Evolutionary conservation across 2,329 filamentous ascomycete species (phyloP), one percentile per base, ranked within the genome.

Genomic region (Tolypocladium guangdongense): DNA sequence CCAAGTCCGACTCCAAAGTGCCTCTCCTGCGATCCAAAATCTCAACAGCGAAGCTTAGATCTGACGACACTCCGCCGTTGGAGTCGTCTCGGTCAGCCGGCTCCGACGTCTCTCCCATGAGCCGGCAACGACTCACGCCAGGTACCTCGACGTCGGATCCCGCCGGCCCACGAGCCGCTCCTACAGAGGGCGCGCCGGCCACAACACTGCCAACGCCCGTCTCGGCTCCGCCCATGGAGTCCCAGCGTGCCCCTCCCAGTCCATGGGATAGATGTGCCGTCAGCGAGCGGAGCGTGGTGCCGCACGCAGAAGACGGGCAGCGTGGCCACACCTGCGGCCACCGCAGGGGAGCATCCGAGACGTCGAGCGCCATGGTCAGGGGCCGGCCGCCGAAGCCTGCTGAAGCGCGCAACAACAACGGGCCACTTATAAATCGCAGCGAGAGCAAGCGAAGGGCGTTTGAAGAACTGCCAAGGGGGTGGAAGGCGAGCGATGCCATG

Each of bases 381-480:
- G 82, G 81, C 6, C 74, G 82, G n/a, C 78, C 81, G 0, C 75
- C 77, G 54, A 83, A 80, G 66, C 71, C 78, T 52, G 63, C 63
- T 14, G 77, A 80, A 27, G 64, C 65, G 18, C 67, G 66, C n/a
- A 60, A 62, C 52, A 71, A 71, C 55, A 70, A 69, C 33, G 66
- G 66, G 8, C 62, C 62, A 1, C 62, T 66, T 20, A 61, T 68
- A 10, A 73, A 73, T 58, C 66, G 70, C 46, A 64, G 64, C 11
- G 69, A 64, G 2, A 73, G 73, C 2, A 77, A 74, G 64, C 68
- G 70, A 49, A 73, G 73, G 30, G 80, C 78, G 0, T 84, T 84
- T 55, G 80, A 84, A 62, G 70, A 74, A 49, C 71, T 87, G n/a
- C 84, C 83, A 0, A 73, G 74, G 52, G 83, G 83, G 0, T 76